Conservation (phyloP, 768 basidiomycete species). For the Lentinula aciculospora region DNA sequence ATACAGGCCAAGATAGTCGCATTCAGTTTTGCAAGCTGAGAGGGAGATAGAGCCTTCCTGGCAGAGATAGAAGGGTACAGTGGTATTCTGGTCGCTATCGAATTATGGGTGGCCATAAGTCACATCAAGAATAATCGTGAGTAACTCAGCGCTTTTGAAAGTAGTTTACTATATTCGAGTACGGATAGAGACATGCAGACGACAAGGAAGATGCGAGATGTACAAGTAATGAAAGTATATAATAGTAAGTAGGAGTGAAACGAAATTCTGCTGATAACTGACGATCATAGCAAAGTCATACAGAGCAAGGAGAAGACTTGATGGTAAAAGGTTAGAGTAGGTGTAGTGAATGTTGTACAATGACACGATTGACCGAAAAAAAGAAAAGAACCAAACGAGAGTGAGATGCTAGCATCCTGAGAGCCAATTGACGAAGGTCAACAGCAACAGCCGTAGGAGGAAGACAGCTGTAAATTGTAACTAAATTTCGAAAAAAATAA, state of each 20-base stretch:
- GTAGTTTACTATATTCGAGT: neutral
- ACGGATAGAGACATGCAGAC: neutral
- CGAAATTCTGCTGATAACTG: neutral
- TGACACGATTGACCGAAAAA: neutral
- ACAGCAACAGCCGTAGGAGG: neutral
- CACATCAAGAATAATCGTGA: neutral
- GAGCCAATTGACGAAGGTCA: neutral
- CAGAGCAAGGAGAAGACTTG: neutral
- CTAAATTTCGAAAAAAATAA: neutral
- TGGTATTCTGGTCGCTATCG: conserved; percentile 27
- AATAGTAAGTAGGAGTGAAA: neutral
- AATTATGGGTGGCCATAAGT: neutral
- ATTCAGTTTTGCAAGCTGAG: conserved; percentile 45
- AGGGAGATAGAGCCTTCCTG: conserved; percentile 43
- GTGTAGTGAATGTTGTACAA: neutral
- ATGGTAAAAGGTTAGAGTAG: neutral
- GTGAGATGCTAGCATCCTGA: neutral
- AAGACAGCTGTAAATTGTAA: neutral
- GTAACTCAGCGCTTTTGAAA: neutral
- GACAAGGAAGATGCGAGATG: neutral
- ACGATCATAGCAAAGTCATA: neutral
- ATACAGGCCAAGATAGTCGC: conserved; percentile 42
- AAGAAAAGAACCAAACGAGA: neutral
- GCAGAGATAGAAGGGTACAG: conserved; percentile 48
- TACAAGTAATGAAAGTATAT: neutral